Evolutionary conservation across 2,329 filamentous ascomycete species (phyloP).

Genomic region (Phoma sp.): DNA sequence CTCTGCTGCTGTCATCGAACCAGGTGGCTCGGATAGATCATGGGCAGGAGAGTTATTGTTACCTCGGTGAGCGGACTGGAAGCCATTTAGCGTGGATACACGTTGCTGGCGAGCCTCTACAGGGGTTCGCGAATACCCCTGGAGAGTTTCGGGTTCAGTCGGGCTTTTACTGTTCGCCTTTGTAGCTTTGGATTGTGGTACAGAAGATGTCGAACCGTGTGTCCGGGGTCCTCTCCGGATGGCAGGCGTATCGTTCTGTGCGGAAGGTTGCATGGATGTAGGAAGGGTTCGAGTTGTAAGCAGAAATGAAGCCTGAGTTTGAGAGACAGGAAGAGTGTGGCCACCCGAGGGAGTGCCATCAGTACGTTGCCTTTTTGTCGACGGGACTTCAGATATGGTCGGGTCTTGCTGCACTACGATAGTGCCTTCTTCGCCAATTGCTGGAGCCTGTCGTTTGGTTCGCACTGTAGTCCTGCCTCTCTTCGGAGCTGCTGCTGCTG

Average conservation of each 20-base stretch:
- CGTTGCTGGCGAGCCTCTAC: slow-evolving; percentile 18
- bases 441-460: slow-evolving; percentile 2
- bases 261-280: no score
- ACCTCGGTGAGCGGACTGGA: not conserved
- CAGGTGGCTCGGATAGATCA: not conserved
- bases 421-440: not conserved
- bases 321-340: not conserved
- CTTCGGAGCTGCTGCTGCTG: slow-evolving; percentile 9
- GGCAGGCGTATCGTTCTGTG: no score
- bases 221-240: no score
- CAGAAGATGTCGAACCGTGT: no score
- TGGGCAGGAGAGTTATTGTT: not conserved
- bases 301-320: not conserved
- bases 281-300: not conserved
- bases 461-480: slow-evolving; percentile 10
- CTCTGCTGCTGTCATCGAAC: not conserved
- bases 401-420: not conserved
- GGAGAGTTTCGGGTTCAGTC: no score
- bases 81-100: slow-evolving; percentile 12
- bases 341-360: not conserved
- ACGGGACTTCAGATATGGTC: not conserved
- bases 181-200: no score
- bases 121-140: not conserved
- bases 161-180: no score
- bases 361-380: slow-evolving; percentile 26